These are phyloP conservation scores for Salvia sclarea DNA, from an alignment of 305 asterid species.

Conservation along the genomic window DNA sequence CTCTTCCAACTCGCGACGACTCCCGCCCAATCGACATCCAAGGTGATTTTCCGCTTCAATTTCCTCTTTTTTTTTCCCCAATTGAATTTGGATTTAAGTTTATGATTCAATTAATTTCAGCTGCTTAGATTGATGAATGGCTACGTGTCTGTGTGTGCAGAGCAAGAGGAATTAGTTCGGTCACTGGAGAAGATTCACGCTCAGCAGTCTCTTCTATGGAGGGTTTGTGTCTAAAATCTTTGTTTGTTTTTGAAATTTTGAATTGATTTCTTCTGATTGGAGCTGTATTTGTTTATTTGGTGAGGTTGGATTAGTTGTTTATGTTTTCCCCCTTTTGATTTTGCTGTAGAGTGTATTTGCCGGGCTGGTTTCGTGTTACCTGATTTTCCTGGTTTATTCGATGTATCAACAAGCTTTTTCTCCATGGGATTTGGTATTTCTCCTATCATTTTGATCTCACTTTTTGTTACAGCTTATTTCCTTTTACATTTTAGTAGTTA, in stretches of 20 bases:
- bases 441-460: not conserved
- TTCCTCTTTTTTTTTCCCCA: not conserved
- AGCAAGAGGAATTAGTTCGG: conserved; percentile 85
- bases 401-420: conserved; percentile 68
- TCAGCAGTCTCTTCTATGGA: conserved; percentile 76
- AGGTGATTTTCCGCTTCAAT: conserved; percentile 37
- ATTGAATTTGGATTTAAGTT: not conserved
- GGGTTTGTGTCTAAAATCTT: conserved; percentile 42
- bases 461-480: not conserved
- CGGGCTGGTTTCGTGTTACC: conserved; percentile 60
- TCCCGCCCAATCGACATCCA: conserved; percentile 66
- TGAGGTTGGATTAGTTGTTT: conserved; percentile 1
- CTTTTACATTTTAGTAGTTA: not conserved
- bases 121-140: conserved; percentile 18
- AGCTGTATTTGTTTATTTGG: not conserved
- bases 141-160: conserved; percentile 43
- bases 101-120: not conserved
- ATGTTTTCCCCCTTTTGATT: not conserved
- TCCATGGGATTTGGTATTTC: conserved; percentile 88
- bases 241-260: not conserved
- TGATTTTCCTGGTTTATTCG: conserved; percentile 62
- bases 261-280: not conserved
- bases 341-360: conserved; percentile 61
- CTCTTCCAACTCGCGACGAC: conserved; percentile 80
- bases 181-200: conserved; percentile 71